Evolutionary conservation across 108 stramenopile genomes (phyloP), one percentile per base, ranked within the genome.

Genomic region (Skeletonema grethae): DNA sequence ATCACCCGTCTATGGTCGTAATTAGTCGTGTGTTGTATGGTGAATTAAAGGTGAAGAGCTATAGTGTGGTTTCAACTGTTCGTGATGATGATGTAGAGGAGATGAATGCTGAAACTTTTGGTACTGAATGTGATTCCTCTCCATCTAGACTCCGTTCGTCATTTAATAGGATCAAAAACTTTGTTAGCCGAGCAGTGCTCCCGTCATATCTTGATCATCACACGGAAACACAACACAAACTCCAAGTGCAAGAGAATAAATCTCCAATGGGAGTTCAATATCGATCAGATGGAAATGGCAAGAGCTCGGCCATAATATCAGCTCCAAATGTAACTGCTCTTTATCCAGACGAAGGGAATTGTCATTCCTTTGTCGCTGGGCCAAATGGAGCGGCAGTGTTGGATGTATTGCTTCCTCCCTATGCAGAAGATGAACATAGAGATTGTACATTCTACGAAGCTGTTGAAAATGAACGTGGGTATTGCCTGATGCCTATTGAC

Each of bases 1-100:
- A 98, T 83, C 97, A 98, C 75, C 97, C 97, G 5, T 79, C 84
- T 48, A 98, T 98, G 97, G 90, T 88, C 53, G 97, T 98, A 0
- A 61, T 97, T 16, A 90, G 86, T 32, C 84, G 93, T 48, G 85
- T 98, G 7, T 73, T 98, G 10, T 96, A 94, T 65, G 97, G 97
- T 11, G 88, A 89, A 57, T 56, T 98, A 58, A 62, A 83, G 71
- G 89, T 95, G 2, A 58, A 68, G 29, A 87, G 88, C 31, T 88
- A 88, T 65, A 94, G 95, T 86, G 73, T 96, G 32, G 61, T 86
- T n/a, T 77, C 78, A 11, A 5, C 25, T 10, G 45, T 30, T 18
- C 67, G 29, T 31, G 36, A 24, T 56, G 77, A 13, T 57, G 29
- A 48, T 67, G 9, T 7, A 24, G 45, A 57, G 5, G 58, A 67